Conservation (phyloP, 1,139 yeast species). For the Taphrina communis region DNA sequence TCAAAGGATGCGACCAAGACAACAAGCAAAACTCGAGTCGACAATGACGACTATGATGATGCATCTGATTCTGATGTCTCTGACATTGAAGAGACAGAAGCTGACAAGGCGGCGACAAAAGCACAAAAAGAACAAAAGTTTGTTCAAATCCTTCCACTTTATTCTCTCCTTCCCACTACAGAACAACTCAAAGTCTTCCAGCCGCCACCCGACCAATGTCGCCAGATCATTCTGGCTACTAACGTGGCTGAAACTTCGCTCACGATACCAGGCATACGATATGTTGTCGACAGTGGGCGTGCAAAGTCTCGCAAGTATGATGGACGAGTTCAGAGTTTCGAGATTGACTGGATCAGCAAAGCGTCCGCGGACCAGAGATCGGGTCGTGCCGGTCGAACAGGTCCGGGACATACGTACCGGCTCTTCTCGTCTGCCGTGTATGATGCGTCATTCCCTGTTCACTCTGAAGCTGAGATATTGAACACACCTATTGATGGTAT, state of each 20-base stretch:
- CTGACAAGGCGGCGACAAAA: constrained; percentile 72
- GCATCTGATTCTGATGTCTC: constrained; percentile 48
- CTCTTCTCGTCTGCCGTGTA: constrained; percentile 93
- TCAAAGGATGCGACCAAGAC: constrained; percentile 58
- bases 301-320: constrained; percentile 85
- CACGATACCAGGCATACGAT: constrained; percentile 93
- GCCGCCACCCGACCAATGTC: constrained; percentile 79
- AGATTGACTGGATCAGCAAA: constrained; percentile 88
- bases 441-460: constrained; percentile 82
- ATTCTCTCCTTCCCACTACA: constrained; percentile 86
- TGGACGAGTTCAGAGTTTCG: constrained; percentile 87
- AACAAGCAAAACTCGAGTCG: constrained; percentile 28
- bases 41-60: constrained; percentile 21
- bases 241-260: constrained; percentile 97
- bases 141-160: constrained; percentile 85
- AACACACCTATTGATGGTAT: constrained; percentile 97
- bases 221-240: constrained; percentile 93
- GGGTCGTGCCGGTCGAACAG: constrained; percentile 99
- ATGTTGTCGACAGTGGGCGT: constrained; percentile 95
- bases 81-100: constrained; percentile 56
- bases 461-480: constrained; percentile 84
- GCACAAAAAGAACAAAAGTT: constrained; percentile 56
- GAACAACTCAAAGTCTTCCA: constrained; percentile 95
- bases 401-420: constrained; percentile 97
- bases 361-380: constrained; percentile 96